A percentile compares a stretch with the other conserved stretches of the same genome.
Evolutionary conservation across 2,329 filamentous ascomycete species (phyloP).

Genomic region (Colletotrichum sp.): DNA sequence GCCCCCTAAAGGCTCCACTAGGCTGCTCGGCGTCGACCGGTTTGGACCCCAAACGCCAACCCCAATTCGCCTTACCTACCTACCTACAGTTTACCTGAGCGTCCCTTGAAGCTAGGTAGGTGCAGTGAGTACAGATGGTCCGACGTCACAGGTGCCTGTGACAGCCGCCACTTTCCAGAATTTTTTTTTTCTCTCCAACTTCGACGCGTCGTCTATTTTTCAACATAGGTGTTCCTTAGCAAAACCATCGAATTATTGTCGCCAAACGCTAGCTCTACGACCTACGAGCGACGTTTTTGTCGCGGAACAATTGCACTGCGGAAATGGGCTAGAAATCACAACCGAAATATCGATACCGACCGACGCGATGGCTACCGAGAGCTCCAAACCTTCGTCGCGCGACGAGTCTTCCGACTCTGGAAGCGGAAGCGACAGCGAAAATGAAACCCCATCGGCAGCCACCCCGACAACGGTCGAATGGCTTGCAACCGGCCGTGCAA

Average conservation of each 20-base stretch:
- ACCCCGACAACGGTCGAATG: conserved; percentile 60
- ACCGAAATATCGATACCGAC: background rate
- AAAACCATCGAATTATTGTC: background rate
- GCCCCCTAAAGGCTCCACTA: background rate
- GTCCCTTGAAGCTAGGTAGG: background rate
- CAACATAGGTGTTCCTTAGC: background rate
- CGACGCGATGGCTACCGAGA: conserved; percentile 17
- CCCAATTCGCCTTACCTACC: background rate
- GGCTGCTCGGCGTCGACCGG: background rate
- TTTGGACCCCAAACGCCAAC: background rate
- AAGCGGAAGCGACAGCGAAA: conserved; percentile 37
- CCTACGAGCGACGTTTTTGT: background rate
- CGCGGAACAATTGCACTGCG: background rate
- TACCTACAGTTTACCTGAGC: background rate
- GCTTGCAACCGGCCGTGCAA: conserved; percentile 75
- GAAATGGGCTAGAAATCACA: conserved; percentile 6
- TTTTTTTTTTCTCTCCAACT: background rate
- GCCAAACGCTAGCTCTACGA: background rate
- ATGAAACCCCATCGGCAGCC: conserved; percentile 25
- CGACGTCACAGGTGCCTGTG: conserved; percentile 14
- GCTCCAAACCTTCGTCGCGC: conserved; percentile 5
- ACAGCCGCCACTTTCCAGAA: conserved; percentile 7
- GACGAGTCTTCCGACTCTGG: conserved; percentile 23
- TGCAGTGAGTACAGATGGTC: background rate
- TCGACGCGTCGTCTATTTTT: conserved; percentile 3